phyloP scores from a whole-genome alignment of 371 early-diverging fungal genomes.

The Mucor lusitanicus region DNA sequence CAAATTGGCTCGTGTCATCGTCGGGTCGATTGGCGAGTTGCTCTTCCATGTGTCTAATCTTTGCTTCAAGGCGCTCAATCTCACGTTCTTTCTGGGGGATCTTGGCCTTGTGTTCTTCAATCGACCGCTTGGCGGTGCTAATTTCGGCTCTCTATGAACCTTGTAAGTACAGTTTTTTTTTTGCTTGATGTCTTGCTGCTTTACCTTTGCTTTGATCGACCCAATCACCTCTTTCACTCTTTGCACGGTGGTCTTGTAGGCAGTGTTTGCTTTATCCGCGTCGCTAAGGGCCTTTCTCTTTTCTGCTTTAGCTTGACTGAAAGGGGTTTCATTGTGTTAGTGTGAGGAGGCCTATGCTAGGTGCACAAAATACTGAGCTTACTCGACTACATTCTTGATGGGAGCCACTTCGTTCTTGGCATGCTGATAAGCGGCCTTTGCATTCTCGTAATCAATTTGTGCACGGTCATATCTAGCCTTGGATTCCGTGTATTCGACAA shows the following conservation, averaged over 20 bases:
- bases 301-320: not conserved
- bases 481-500: conserved; percentile 65
- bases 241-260: not conserved
- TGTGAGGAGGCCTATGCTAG: not conserved
- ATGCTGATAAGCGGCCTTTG: conserved; percentile 35
- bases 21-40: conserved; percentile 32
- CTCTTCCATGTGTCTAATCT: conserved; percentile 52
- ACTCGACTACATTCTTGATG: conserved; percentile 33
- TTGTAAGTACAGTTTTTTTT: not conserved
- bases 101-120: conserved; percentile 34
- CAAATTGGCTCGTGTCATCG: conserved; percentile 34
- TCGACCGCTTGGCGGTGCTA: not conserved
- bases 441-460: conserved; percentile 45
- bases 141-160: conserved; percentile 1
- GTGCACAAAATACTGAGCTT: not conserved
- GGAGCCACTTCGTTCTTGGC: conserved; percentile 50
- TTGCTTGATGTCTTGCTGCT: not conserved
- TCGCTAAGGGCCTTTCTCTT: not conserved
- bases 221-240: not conserved
- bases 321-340: too few relatives aligned
- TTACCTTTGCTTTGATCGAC: not conserved
- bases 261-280: not conserved
- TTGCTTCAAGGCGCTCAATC: conserved; percentile 41
- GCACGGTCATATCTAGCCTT: conserved; percentile 56
- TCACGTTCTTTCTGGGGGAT: conserved; percentile 39